phyloP scores from a whole-genome alignment of 257 asterid species.

The Scutellaria galericulata region DNA sequence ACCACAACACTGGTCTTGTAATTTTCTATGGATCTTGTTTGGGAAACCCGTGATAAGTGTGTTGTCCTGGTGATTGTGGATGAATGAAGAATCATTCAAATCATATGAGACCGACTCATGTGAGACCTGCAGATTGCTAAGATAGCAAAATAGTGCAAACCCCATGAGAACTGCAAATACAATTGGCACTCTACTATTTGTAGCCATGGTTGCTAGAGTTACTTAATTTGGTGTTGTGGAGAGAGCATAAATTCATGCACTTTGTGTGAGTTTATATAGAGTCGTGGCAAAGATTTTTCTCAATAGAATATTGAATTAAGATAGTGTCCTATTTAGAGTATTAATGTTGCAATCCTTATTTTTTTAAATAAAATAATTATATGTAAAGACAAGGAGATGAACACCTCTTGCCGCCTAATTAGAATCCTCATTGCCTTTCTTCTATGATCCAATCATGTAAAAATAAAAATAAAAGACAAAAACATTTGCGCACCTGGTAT shows the following conservation, averaged over 20 bases:
- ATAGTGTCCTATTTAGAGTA: background rate
- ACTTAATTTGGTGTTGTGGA: background rate
- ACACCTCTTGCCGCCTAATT: background rate
- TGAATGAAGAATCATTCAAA: too few relatives aligned
- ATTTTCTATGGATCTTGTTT: too few relatives aligned
- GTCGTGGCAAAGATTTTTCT: too few relatives aligned
- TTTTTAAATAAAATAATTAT: too few relatives aligned
- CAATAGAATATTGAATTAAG: too few relatives aligned
- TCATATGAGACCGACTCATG: too few relatives aligned
- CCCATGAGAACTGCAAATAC: constrained; percentile 26
- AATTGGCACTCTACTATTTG: background rate
- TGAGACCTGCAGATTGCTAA: constrained; percentile 4
- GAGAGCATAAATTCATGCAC: background rate
- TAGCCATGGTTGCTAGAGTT: constrained; percentile 11
- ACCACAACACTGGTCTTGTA: too few relatives aligned
- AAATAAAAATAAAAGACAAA: too few relatives aligned
- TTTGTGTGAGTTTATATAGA: constrained; percentile 12
- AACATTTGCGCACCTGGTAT: too few relatives aligned
- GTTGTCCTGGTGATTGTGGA: too few relatives aligned
- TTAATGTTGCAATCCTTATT: background rate
- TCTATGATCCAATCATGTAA: background rate
- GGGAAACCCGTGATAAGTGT: too few relatives aligned
- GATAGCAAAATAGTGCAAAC: constrained; percentile 26
- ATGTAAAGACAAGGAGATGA: background rate
- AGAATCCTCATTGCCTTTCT: constrained; percentile 10